Evolutionary conservation across 768 basidiomycete genomes (phyloP).

Genomic region (Naganishia friedmannii): DNA sequence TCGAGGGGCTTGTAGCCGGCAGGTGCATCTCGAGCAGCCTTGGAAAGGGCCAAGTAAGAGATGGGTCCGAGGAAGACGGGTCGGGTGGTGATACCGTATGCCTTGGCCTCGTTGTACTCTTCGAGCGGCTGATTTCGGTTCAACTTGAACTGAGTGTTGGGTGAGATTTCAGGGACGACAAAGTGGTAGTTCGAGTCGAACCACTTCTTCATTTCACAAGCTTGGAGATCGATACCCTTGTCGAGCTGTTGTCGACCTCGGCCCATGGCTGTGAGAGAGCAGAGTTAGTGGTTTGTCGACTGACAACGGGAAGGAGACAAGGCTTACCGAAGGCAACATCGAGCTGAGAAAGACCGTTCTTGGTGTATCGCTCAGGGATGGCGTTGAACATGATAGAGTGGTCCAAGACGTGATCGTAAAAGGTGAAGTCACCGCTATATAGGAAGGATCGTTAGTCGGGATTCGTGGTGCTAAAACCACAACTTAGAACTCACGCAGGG

Average conservation of each 20-base stretch:
- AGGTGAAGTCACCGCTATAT: slow-evolving; percentile 91
- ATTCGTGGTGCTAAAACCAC: neutral
- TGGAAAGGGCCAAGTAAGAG: slow-evolving; percentile 90
- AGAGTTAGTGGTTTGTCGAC: slow-evolving; percentile 12
- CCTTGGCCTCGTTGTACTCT: slow-evolving; percentile 93
- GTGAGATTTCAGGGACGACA: slow-evolving; percentile 93
- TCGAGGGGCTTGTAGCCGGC: slow-evolving; percentile 85
- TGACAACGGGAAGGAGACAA: neutral
- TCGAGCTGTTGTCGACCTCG: slow-evolving; percentile 82
- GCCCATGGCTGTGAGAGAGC: slow-evolving; percentile 66
- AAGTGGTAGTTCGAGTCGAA: slow-evolving; percentile 99
- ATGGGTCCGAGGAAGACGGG: slow-evolving; percentile 94
- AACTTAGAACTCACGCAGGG: slow-evolving; percentile 71
- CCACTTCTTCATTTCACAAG: slow-evolving; percentile 99
- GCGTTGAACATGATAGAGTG: slow-evolving; percentile 94
- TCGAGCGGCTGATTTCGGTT: slow-evolving; percentile 91
- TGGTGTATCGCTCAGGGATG: slow-evolving; percentile 88
- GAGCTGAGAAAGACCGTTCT: slow-evolving; percentile 77
- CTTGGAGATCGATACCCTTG: slow-evolving; percentile 90
- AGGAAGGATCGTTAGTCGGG: neutral
- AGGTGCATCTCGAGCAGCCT: slow-evolving; percentile 78
- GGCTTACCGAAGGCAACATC: slow-evolving; percentile 81
- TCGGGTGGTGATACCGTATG: slow-evolving; percentile 79
- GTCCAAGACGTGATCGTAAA: slow-evolving; percentile 98
- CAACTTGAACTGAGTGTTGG: slow-evolving; percentile 86